Percentiles rank a stretch among this genome's conserved stretches.
These are phyloP conservation scores for Teratosphaeria epicoccoides DNA, from an alignment of 2,329 filamentous ascomycete genomes.

Conservation along the genomic window DNA sequence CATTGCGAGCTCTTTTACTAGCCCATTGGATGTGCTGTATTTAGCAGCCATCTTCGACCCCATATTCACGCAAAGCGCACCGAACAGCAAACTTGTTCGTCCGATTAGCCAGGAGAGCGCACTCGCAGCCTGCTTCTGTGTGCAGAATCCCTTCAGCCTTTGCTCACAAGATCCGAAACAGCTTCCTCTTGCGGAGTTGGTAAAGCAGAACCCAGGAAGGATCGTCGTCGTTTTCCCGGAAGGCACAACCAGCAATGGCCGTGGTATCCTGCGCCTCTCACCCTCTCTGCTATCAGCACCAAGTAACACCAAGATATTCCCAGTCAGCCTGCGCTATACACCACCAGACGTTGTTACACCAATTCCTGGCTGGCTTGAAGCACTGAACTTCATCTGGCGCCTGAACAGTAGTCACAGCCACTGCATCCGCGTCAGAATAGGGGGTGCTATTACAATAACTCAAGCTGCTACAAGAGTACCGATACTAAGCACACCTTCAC, in stretches of 20 bases:
- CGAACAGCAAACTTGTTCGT: conserved; percentile 60
- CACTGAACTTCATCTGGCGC: conserved; percentile 69
- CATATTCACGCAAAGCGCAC: conserved; percentile 80
- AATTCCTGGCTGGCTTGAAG: conserved; percentile 54
- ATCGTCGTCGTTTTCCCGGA: conserved; percentile 86
- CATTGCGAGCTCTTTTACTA: conserved; percentile 85
- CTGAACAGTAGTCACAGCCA: conserved; percentile 77
- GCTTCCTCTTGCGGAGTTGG: conserved; percentile 37
- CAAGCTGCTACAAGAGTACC: neutral
- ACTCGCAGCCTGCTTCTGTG: conserved; percentile 47
- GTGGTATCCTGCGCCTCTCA: conserved; percentile 75
- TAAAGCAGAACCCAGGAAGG: conserved; percentile 58
- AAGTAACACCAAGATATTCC: conserved; percentile 66
- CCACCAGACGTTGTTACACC: conserved; percentile 86
- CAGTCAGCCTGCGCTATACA: conserved; percentile 80
- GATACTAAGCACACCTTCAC: neutral
- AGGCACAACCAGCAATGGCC: conserved; percentile 86
- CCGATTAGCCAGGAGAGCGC: conserved; percentile 67
- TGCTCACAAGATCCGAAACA: conserved; percentile 16
- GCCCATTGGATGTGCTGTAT: conserved; percentile 85
- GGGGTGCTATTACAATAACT: conserved; percentile 51
- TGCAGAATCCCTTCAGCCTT: conserved; percentile 11
- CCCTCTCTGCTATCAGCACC: conserved; percentile 62
- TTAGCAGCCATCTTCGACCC: conserved; percentile 94
- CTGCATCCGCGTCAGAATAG: conserved; percentile 82